Conservation (phyloP, 768 basidiomycete species). For the Sarcodon aspratus region DNA sequence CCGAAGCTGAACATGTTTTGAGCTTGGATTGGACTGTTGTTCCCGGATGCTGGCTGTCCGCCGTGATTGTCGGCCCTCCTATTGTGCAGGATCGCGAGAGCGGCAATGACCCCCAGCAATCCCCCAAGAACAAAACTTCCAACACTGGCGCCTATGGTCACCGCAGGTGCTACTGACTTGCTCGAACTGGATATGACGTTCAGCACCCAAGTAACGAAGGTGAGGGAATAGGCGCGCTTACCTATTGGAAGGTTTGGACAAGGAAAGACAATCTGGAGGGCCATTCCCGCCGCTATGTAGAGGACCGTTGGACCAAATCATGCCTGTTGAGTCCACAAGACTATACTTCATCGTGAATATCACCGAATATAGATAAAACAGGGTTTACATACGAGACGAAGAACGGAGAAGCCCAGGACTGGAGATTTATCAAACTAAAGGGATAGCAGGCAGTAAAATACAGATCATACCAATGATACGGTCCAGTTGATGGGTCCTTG, state of each 20-base stretch:
- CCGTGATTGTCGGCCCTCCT: background rate
- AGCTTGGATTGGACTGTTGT: too few species aligned
- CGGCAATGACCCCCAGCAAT: conserved; percentile 7
- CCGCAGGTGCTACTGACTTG: conserved; percentile 7
- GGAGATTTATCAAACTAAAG: conserved; percentile 8
- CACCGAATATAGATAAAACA: too few species aligned
- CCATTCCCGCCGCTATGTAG: conserved; percentile 38
- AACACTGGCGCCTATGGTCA: conserved; percentile 13
- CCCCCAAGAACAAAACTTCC: conserved; percentile 13
- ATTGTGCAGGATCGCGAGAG: background rate
- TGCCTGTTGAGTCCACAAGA: conserved; percentile 37
- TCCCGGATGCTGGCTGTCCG: too few species aligned
- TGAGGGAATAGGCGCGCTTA: background rate
- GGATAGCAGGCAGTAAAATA: background rate
- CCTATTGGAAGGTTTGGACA: background rate
- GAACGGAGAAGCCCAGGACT: conserved; percentile 45
- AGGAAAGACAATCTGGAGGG: conserved; percentile 28
- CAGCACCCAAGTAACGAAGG: background rate
- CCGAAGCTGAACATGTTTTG: too few species aligned
- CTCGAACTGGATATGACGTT: background rate
- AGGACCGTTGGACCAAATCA: conserved; percentile 46
- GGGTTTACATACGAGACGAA: conserved; percentile 21
- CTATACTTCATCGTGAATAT: conserved; percentile 10
- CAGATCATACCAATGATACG: conserved; percentile 22
- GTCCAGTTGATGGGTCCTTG: conserved; percentile 44